Evolutionary conservation across 1,139 yeast genomes (phyloP).

Genomic region (Debaryomycetaceae sp.): DNA sequence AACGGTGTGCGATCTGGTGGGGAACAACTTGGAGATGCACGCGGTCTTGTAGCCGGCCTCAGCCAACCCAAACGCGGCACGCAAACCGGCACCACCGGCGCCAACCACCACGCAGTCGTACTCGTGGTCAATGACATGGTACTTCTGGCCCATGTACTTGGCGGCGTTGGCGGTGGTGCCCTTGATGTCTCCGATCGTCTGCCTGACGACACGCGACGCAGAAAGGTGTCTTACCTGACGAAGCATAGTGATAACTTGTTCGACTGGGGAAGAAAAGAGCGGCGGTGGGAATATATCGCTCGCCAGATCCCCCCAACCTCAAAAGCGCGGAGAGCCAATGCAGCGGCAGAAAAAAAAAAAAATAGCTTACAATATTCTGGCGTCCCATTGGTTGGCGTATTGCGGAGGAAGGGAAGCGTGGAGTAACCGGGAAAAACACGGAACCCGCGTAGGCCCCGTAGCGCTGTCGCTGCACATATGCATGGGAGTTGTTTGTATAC

Average conservation of each 20-base stretch:
- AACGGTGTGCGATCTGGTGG: conserved; percentile 97
- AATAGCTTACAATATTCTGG: too few relatives aligned
- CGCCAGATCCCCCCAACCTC: neutral
- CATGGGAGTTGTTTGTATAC: too few relatives aligned
- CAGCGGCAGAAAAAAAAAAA: neutral
- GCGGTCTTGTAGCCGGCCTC: conserved; percentile 98
- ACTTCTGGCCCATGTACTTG: conserved; percentile 62
- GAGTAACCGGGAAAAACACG: too few relatives aligned
- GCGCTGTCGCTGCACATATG: too few relatives aligned
- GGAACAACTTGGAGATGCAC: conserved; percentile 94
- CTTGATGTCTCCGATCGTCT: conserved; percentile 44
- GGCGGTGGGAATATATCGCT: too few relatives aligned
- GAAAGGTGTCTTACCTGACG: conserved; percentile 20
- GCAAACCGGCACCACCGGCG: conserved; percentile 98
- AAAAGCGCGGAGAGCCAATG: conserved; percentile 1
- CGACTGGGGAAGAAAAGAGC: too few relatives aligned
- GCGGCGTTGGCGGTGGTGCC: conserved; percentile 50
- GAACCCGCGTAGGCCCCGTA: too few relatives aligned
- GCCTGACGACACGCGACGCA: conserved; percentile 24
- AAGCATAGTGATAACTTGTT: conserved; percentile 9
- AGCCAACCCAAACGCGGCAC: conserved; percentile 98
- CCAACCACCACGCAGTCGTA: conserved; percentile 98
- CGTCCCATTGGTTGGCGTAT: too few relatives aligned
- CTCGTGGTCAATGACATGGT: conserved; percentile 93
- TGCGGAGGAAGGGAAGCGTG: too few relatives aligned